A percentile compares a stretch with the other conserved stretches of the same genome.
Evolutionary conservation across 2,329 filamentous ascomycete species (phyloP).

Genomic region (Aspergillus fructus): DNA sequence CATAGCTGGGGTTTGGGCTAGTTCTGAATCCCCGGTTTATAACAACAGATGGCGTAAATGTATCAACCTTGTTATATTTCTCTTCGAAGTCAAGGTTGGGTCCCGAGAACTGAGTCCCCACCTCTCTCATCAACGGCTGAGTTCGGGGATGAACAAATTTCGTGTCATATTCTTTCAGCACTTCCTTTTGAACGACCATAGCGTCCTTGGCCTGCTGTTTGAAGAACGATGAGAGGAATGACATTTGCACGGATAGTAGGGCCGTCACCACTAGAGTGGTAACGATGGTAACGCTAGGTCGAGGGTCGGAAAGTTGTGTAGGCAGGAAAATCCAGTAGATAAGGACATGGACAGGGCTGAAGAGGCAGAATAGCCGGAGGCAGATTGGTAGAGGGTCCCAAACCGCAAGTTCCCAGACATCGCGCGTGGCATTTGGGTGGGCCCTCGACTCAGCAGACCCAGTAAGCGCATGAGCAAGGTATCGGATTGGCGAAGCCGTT

Average conservation of each 20-base stretch:
- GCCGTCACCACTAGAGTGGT: slow-evolving; percentile 75
- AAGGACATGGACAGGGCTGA: slow-evolving; percentile 90
- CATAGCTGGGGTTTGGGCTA: slow-evolving; percentile 80
- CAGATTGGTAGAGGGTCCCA: slow-evolving; percentile 92
- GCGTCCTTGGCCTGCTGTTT: slow-evolving; percentile 83
- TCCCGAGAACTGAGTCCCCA: slow-evolving; percentile 72
- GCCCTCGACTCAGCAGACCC: slow-evolving; percentile 77
- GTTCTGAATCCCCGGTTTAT: slow-evolving; percentile 76
- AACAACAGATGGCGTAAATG: slow-evolving; percentile 61
- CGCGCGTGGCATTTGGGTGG: slow-evolving; percentile 70
- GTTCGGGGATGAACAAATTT: slow-evolving; percentile 91
- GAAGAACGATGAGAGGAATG: slow-evolving; percentile 71
- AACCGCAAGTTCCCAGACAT: slow-evolving; percentile 92
- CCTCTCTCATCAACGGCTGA: slow-evolving; percentile 75
- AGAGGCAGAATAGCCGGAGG: slow-evolving; percentile 79
- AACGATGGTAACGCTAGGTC: slow-evolving; percentile 81
- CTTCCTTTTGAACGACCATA: slow-evolving; percentile 81
- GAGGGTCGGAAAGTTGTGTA: slow-evolving; percentile 69
- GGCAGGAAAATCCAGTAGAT: slow-evolving; percentile 89
- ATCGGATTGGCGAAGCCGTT: slow-evolving; percentile 74
- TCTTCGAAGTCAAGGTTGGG: slow-evolving; percentile 43
- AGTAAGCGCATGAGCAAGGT: slow-evolving; percentile 67
- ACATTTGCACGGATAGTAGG: slow-evolving; percentile 74
- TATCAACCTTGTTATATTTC: slow-evolving; percentile 56
- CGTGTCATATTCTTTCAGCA: slow-evolving; percentile 90